These are phyloP conservation scores for Amanita jacksonii DNA, from an alignment of 768 basidiomycete genomes.

Conservation along the genomic window DNA sequence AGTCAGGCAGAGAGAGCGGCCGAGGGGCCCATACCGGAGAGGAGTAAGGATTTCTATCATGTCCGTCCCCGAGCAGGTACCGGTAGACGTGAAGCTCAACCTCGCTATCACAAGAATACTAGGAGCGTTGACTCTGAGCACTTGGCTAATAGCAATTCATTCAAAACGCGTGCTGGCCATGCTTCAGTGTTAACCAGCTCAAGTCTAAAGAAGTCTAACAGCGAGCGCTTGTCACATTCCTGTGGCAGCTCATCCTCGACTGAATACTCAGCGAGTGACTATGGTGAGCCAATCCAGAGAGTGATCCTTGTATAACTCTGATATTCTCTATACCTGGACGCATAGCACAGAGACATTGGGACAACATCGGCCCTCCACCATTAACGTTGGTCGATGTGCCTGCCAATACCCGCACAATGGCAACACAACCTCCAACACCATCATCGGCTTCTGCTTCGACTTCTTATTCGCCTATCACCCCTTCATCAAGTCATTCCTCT, in stretches of 20 bases:
- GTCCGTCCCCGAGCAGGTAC: neutral
- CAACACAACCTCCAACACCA: neutral
- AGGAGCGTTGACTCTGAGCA: neutral
- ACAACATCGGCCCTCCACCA: neutral
- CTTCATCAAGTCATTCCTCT: constrained; percentile 3
- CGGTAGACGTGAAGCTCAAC: neutral
- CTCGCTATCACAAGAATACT: neutral
- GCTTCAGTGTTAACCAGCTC: neutral
- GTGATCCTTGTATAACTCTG: neutral
- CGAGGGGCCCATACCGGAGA: neutral
- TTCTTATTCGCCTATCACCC: constrained; percentile 2
- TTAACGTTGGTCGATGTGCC: neutral
- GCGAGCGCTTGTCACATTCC: neutral
- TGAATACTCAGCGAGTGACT: constrained; percentile 3
- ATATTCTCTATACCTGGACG: neutral
- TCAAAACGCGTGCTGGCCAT: neutral
- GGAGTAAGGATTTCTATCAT: neutral
- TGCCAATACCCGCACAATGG: too few species aligned
- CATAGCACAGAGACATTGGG: neutral
- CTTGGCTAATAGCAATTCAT: neutral
- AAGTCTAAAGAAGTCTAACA: neutral
- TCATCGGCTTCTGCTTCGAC: constrained; percentile 2
- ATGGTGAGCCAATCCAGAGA: constrained; percentile 1
- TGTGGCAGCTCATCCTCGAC: constrained; percentile 4
- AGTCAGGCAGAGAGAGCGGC: neutral